These are phyloP conservation scores for Candida chauliodis DNA, from an alignment of 805 yeast species.

Conservation along the genomic window DNA sequence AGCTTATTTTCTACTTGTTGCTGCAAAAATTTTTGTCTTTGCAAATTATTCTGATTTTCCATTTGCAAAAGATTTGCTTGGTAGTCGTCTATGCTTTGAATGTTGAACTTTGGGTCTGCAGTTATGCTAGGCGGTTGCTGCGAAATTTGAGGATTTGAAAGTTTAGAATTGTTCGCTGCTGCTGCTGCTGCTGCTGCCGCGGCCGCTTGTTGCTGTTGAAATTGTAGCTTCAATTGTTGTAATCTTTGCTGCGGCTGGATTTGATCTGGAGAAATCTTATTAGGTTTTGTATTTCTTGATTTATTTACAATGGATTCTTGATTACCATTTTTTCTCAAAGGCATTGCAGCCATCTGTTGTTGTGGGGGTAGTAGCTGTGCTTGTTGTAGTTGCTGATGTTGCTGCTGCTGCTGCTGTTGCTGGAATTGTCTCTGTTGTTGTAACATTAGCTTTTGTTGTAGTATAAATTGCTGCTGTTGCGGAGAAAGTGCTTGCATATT, in stretches of 20 bases:
- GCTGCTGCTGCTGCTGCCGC: constrained; percentile 9
- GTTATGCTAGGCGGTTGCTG: constrained; percentile 1
- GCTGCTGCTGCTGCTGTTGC: constrained; percentile 12
- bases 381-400: constrained; percentile 9
- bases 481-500: constrained; percentile 6
- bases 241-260: constrained; percentile 21
- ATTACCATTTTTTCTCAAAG: too few species aligned
- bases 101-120: constrained; percentile 6
- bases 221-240: constrained; percentile 22
- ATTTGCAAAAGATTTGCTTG: constrained; percentile 17
- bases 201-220: constrained; percentile 20
- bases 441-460: constrained; percentile 3
- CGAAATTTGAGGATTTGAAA: constrained; percentile 6
- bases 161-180: constrained; percentile 9
- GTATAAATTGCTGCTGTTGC: constrained; percentile 11
- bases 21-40: constrained; percentile 17
- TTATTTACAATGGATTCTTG: too few species aligned
- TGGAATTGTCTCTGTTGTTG: constrained; percentile 11
- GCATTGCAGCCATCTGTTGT: constrained; percentile 3
- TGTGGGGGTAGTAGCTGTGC: constrained; percentile 8
- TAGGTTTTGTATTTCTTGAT: neutral
- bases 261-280: constrained; percentile 9
- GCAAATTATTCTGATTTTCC: constrained; percentile 18
- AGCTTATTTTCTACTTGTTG: constrained; percentile 12
- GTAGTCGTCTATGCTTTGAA: constrained; percentile 19